phyloP scores from a whole-genome alignment of 441 rosid genomes.

The Erysimum pusillum region DNA sequence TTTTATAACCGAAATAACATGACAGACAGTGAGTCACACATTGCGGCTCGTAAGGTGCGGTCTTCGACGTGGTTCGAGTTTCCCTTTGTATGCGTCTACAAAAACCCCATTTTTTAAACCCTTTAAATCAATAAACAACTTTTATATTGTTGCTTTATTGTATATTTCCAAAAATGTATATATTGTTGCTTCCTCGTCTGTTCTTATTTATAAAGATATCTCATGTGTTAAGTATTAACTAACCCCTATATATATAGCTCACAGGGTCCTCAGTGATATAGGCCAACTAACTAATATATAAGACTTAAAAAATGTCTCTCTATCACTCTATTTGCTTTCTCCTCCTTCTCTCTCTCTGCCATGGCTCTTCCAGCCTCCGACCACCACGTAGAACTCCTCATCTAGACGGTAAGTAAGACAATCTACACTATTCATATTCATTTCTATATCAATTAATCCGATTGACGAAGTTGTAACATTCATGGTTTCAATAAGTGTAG shows the following conservation, averaged over 20 bases:
- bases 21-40: conserved; percentile 41
- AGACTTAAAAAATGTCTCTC: conserved; percentile 33
- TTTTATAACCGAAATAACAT: conserved; percentile 31
- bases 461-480: conserved; percentile 5
- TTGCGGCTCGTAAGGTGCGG: conserved; percentile 46
- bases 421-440: neutral
- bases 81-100: conserved; percentile 27
- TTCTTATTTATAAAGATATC: neutral
- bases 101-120: neutral
- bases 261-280: conserved; percentile 3
- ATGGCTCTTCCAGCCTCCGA: conserved; percentile 27
- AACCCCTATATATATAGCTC: conserved; percentile 34
- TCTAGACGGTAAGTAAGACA: conserved; percentile 47
- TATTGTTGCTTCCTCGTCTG: conserved; percentile 25
- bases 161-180: conserved; percentile 4
- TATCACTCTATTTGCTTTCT: conserved; percentile 43
- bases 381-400: conserved; percentile 41
- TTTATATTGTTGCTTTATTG: neutral
- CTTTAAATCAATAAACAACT: neutral
- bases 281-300: conserved; percentile 13
- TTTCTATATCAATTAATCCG: neutral
- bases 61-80: conserved; percentile 41
- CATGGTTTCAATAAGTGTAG: conserved; percentile 38
- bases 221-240: conserved; percentile 4
- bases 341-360: conserved; percentile 39